Base-by-base conservation (phyloP, 1,284 basidiomycete genomes). In the Trichosporon ovoides region DNA sequence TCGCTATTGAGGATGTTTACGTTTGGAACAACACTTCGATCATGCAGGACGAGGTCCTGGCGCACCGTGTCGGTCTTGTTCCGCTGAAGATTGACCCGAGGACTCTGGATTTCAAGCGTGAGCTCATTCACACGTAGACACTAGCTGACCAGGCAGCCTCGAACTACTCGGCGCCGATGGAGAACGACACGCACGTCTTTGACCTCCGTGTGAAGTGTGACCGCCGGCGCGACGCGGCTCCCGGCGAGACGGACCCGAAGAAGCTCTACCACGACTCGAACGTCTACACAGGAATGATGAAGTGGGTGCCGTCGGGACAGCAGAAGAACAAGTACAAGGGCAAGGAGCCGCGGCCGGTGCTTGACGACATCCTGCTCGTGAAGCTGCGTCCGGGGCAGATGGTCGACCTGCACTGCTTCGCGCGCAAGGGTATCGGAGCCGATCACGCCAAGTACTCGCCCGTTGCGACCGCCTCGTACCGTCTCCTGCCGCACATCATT, bases 401-500 rank as follows among this genome's bases (percentile, higher is more conserved):
- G 57, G 63, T 94, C 77, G 91, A 97, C 72, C 72, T 96, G 60
- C 94, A 98, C 73, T 94, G 92, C 50, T 82, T 94, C 60, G 74
- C 74, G 3, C 64, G 67, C 49, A 98, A 98, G 73, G 91, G 93
- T 7, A 84, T 91, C n/a, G 94, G 92, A 19, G 91, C 90, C 69
- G 92, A 95, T 68, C 96, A 99, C 72, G 93, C 96, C 40, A 99
- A 99, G 74, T 98, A 90, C 77, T 91, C 86, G 57, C 92, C 96
- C n/a, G 96, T 98, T 52, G 91, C 93, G 2, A 96, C 92, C 11
- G 93, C 95, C 1, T 90, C 93, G 2, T 99, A 98, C 76, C 88
- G 95, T 49, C 82, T 98, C 3, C 83, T 97, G 22, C 96, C 95
- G 0, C 82, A 88, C 67, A 89, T 99, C 73, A 82, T 86, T 62